Conservation (phyloP, 192 early-diverging fungal genomes). For the Chytriomyces hyalinus region DNA sequence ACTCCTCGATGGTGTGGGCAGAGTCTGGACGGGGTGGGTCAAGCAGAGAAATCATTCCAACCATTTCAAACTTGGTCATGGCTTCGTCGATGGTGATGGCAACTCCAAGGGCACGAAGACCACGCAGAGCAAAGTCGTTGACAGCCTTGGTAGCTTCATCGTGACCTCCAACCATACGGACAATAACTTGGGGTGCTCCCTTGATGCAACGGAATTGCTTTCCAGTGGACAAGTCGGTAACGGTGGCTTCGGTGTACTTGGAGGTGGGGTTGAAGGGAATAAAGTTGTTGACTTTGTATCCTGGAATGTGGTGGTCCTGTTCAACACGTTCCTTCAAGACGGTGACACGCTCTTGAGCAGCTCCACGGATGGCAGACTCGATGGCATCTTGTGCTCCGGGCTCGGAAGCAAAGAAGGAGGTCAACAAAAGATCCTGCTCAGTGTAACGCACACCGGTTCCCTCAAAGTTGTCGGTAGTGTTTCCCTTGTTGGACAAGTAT, state of each 20-base stretch:
- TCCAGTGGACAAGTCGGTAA: constrained; percentile 71
- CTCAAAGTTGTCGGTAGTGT: constrained; percentile 70
- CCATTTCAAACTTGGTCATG: constrained; percentile 77
- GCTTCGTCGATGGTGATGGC: constrained; percentile 75
- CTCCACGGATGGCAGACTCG: constrained; percentile 82
- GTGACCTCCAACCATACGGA: constrained; percentile 67
- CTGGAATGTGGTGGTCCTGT: constrained; percentile 72
- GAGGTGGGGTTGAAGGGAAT: constrained; percentile 88
- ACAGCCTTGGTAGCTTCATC: constrained; percentile 82
- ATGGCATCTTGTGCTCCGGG: constrained; percentile 89
- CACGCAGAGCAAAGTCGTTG: constrained; percentile 81
- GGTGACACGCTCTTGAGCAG: constrained; percentile 76
- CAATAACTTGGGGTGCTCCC: constrained; percentile 92
- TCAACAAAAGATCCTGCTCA: constrained; percentile 79
- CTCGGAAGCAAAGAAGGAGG: constrained; percentile 83
- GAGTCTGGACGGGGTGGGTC: constrained; percentile 95
- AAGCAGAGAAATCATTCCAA: constrained; percentile 91
- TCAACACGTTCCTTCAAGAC: constrained; percentile 65
- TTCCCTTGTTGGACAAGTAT: constrained; percentile 49
- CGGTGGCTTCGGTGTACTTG: constrained; percentile 88
- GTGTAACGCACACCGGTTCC: constrained; percentile 48
- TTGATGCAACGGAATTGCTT: constrained; percentile 87
- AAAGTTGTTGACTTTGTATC: constrained; percentile 87
- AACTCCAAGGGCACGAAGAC: constrained; percentile 91
- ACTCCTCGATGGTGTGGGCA: constrained; percentile 84